Percentiles rank a stretch among this genome's conserved stretches.
Evolutionary conservation across 345 rosid species (phyloP).

Genomic region (Cardiospermum halicacabum): DNA sequence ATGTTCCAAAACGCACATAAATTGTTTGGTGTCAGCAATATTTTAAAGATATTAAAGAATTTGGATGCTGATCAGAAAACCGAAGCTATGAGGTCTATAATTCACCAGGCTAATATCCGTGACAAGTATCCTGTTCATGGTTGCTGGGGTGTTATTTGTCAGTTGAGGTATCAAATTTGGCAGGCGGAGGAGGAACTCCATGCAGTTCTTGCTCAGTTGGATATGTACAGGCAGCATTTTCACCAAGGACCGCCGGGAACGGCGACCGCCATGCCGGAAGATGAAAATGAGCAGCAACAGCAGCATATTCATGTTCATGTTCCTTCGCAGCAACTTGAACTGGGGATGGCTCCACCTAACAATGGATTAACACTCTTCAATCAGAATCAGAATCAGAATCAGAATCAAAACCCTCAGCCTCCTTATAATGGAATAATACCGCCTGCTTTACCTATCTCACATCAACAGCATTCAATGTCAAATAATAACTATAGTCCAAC

Average conservation of each 20-base stretch:
- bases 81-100: slow-evolving; percentile 82
- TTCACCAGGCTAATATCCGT: slow-evolving; percentile 60
- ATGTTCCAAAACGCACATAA: slow-evolving; percentile 73
- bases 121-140: slow-evolving; percentile 79
- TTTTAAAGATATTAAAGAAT: slow-evolving; percentile 50
- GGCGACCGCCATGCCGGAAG: neutral
- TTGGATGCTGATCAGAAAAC: slow-evolving; percentile 44
- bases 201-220: slow-evolving; percentile 48
- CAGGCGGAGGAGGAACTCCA: slow-evolving; percentile 59
- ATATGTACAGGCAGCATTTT: slow-evolving; percentile 48
- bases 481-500: slow-evolving; percentile 34
- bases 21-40: slow-evolving; percentile 77
- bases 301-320: slow-evolving; percentile 32
- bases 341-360: slow-evolving; percentile 71
- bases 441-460: slow-evolving; percentile 26
- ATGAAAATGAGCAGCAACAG: slow-evolving; percentile 24
- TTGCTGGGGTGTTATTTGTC: slow-evolving; percentile 51
- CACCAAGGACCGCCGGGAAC: too few species aligned
- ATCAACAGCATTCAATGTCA: slow-evolving; percentile 45
- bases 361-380: slow-evolving; percentile 34
- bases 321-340: slow-evolving; percentile 63
- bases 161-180: slow-evolving; percentile 42
- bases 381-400: too few species aligned
- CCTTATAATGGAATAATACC: slow-evolving; percentile 13
- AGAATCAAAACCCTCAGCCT: slow-evolving; percentile 23